A percentile compares a stretch with the other conserved stretches of the same genome.
phyloP scores from a whole-genome alignment of 2,329 filamentous ascomycete genomes.

The Calonectria multiphialidica region DNA sequence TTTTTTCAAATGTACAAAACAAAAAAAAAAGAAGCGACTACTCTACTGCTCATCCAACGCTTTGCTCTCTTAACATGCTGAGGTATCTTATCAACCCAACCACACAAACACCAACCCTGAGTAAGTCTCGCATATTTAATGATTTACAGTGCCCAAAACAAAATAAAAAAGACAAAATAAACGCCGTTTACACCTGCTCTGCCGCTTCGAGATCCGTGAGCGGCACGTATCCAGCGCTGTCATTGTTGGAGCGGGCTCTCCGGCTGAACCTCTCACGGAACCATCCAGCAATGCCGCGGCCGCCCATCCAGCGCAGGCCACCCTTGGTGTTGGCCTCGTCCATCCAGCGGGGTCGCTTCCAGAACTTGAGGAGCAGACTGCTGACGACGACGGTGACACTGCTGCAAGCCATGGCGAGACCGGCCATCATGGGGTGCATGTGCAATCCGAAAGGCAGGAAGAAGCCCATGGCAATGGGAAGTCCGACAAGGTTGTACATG shows the following conservation, averaged over 20 bases:
- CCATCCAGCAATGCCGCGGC: slow-evolving; percentile 57
- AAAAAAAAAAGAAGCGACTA: neutral
- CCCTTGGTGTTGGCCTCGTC: slow-evolving; percentile 72
- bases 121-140: neutral
- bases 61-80: neutral
- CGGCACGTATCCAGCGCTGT: slow-evolving; percentile 71
- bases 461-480: slow-evolving; percentile 97
- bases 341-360: slow-evolving; percentile 90
- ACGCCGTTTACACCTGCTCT: slow-evolving; percentile 20
- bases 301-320: slow-evolving; percentile 55
- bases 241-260: slow-evolving; percentile 53
- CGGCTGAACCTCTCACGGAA: slow-evolving; percentile 54
- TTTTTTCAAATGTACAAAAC: neutral
- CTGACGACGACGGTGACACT: slow-evolving; percentile 91
- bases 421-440: slow-evolving; percentile 93
- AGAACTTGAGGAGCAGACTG: slow-evolving; percentile 87
- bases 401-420: slow-evolving; percentile 91
- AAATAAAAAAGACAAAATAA: neutral
- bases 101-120: neutral
- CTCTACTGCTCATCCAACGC: neutral
- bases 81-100: slow-evolving; percentile 11
- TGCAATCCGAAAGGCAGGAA: slow-evolving; percentile 91
- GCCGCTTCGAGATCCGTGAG: slow-evolving; percentile 63
- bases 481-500: slow-evolving; percentile 89
- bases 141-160: neutral